phyloP scores from a whole-genome alignment of 75 land plant species.

The Isoetes taiwanensis region DNA sequence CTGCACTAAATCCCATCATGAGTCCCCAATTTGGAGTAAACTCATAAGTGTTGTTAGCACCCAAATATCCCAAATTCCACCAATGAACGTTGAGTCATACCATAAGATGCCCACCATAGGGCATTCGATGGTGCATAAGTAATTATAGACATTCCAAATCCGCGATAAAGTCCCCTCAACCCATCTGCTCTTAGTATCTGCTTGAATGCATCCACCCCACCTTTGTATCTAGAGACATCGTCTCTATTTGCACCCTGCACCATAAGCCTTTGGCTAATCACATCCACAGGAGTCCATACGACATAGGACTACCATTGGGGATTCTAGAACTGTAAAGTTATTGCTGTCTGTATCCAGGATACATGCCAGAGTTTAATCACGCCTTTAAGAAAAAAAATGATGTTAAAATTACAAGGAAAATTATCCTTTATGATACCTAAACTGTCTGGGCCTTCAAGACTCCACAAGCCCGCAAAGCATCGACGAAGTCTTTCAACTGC shows the following conservation, averaged over 20 bases:
- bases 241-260: slow-evolving; percentile 8
- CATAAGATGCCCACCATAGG: slow-evolving; percentile 93
- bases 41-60: slow-evolving; percentile 1
- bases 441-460: too few relatives aligned
- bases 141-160: slow-evolving; percentile 82
- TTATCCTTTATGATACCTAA: too few relatives aligned
- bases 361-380: too few relatives aligned
- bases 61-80: slow-evolving; percentile 20
- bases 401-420: too few relatives aligned
- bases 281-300: slow-evolving; percentile 16
- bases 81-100: slow-evolving; percentile 11
- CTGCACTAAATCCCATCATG: slow-evolving; percentile 66
- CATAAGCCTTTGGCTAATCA: slow-evolving; percentile 14
- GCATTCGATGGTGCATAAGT: slow-evolving; percentile 95
- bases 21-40: slow-evolving; percentile 29
- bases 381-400: too few relatives aligned
- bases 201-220: slow-evolving; percentile 11
- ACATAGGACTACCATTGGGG: too few relatives aligned
- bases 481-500: too few relatives aligned
- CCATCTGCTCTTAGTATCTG: slow-evolving; percentile 62
- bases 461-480: too few relatives aligned
- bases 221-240: slow-evolving; percentile 6
- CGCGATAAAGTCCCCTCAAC: slow-evolving; percentile 61
- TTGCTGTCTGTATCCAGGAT: too few relatives aligned
- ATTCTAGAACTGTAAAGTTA: too few relatives aligned